Conservation (phyloP, 1,139 yeast genomes). For the Lodderomyces jiufengensis region DNA sequence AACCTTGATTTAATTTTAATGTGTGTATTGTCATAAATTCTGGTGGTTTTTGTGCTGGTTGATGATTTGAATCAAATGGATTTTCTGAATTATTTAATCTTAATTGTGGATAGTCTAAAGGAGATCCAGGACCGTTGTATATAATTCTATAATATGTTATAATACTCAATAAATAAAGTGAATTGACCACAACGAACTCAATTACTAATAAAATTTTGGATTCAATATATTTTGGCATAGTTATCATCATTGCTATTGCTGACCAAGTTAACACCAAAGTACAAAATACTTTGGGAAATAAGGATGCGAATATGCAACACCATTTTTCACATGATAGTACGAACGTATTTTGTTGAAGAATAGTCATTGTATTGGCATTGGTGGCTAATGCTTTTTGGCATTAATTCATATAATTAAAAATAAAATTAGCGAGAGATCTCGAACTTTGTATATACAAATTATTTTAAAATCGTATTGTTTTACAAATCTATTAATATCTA, state of each 20-base stretch:
- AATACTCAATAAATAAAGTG: conserved; percentile 24
- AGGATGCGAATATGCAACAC: conserved; percentile 48
- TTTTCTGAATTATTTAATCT: conserved; percentile 7
- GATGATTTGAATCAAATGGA: conserved; percentile 6
- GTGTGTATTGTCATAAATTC: conserved; percentile 18
- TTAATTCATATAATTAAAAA: no score
- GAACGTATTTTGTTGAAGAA: conserved; percentile 4
- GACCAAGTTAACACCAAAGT: conserved; percentile 58
- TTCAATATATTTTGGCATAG: conserved; percentile 19
- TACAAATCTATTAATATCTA: not conserved
- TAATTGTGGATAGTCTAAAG: conserved; percentile 30
- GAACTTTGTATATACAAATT: no score
- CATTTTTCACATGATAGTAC: conserved; percentile 16
- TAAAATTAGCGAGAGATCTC: no score
- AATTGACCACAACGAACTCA: conserved; percentile 16
- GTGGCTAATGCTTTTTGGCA: no score
- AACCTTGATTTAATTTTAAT: conserved; percentile 12
- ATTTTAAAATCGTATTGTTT: no score
- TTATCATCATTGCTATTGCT: conserved; percentile 34
- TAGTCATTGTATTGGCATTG: no score
- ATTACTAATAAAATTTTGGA: conserved; percentile 11
- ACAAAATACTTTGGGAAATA: conserved; percentile 61
- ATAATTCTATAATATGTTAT: conserved; percentile 55
- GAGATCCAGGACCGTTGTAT: conserved; percentile 63
- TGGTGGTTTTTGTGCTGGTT: conserved; percentile 12